Evolutionary conservation across 208 protist genomes (phyloP), one percentile per base, ranked within the genome.

Genomic region (Entamoeba nuttalli): DNA sequence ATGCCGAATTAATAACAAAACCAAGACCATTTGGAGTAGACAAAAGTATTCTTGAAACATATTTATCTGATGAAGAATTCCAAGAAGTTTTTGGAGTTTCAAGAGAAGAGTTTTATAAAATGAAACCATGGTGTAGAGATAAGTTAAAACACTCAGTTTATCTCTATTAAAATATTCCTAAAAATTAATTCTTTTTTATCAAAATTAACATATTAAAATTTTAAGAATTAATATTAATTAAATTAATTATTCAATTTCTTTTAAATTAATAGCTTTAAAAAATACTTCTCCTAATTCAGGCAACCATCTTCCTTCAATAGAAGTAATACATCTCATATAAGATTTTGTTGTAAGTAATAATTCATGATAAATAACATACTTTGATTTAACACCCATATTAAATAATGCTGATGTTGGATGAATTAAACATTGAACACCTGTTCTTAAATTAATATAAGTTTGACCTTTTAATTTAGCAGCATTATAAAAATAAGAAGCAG

Each of bases 331-430:
- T 71, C 96, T 19, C 95, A 97, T 96, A 95, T 95, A 96, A 52
- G 35, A 44, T 35, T 96, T 96, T 51, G 93, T 95, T n/a, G 97
- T 97, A 50, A 97, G 51, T 17, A 97, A 73, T 21, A 97, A 94
- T 62, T 98, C 97, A 94, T 98, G 96, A 57, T 96, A 98, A 52
- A 98, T 44, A 44, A 98, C 62, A 73, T 95, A 97, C 51, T 97
- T 95, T n/a, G 97, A 96, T 95, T 98, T 98, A 95, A 98, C 97
- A 35, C 98, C 98, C 35, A 98, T 96, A 19, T 98, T 98, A 97
- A 98, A 99, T 9, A 99, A 96, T 0, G 99, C 98, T 50, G 97
- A 98, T 48, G 98, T 98, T 5, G 99, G 99, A 97, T 99, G 99
- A 55, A 99, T 96, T 93, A 98, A 96, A 96, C 98, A 99, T 30